Evolutionary conservation across 1,284 basidiomycete genomes (phyloP).

Genomic region (Leccinum subrobustum): DNA sequence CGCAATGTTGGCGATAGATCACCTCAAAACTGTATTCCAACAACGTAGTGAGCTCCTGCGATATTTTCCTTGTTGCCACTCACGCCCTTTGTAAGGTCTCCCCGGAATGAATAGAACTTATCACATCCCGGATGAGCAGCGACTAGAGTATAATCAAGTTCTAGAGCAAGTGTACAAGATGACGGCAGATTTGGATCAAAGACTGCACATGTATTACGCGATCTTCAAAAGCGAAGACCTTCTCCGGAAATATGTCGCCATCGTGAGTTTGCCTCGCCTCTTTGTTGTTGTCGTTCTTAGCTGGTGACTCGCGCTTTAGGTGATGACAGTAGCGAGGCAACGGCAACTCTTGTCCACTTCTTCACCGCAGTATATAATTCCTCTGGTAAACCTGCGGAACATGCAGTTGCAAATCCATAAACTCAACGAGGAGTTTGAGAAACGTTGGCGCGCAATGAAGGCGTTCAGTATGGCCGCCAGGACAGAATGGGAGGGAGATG

Average conservation of each 20-base stretch:
- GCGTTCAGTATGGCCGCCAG: background rate
- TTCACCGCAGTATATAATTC: slow-evolving; percentile 47
- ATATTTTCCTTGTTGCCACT: slow-evolving; percentile 16
- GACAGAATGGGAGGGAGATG: too few relatives aligned
- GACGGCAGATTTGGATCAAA: slow-evolving; percentile 46
- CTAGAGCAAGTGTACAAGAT: slow-evolving; percentile 49
- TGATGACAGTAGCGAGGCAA: slow-evolving; percentile 52
- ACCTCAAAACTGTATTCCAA: slow-evolving; percentile 34
- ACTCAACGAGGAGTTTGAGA: slow-evolving; percentile 41
- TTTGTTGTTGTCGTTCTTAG: slow-evolving; percentile 11
- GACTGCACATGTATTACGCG: slow-evolving; percentile 47
- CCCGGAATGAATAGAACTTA: slow-evolving; percentile 27
- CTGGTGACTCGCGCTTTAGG: slow-evolving; percentile 36
- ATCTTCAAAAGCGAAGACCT: slow-evolving; percentile 45
- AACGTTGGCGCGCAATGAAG: slow-evolving; percentile 26
- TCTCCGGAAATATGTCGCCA: slow-evolving; percentile 48
- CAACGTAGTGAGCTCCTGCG: slow-evolving; percentile 32
- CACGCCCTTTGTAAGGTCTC: slow-evolving; percentile 14
- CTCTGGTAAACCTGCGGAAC: slow-evolving; percentile 41
- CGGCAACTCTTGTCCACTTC: slow-evolving; percentile 41
- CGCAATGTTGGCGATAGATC: slow-evolving; percentile 32
- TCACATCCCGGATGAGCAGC: slow-evolving; percentile 51
- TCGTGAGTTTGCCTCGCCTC: slow-evolving; percentile 44
- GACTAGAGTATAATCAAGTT: slow-evolving; percentile 47
- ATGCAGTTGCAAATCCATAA: slow-evolving; percentile 48